Conservation (phyloP, 495 filamentous ascomycete species). For the Lasiosphaeria miniovina region DNA sequence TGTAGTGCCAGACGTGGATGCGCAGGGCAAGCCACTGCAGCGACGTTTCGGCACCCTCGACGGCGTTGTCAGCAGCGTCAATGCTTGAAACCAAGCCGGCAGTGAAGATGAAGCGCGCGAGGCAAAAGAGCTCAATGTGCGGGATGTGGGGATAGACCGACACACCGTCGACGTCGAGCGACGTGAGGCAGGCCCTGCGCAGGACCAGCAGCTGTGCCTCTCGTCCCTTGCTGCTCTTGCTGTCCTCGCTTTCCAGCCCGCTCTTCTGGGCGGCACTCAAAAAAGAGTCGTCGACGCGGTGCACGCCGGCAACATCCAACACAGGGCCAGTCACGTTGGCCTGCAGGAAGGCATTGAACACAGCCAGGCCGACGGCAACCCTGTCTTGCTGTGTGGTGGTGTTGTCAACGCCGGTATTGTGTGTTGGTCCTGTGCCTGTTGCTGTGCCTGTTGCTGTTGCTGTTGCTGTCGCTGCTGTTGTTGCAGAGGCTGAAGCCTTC, state of each 20-base stretch:
- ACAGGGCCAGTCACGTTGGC: conserved; percentile 88
- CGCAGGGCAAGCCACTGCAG: conserved; percentile 58
- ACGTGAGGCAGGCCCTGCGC: conserved; percentile 49
- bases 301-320: conserved; percentile 43
- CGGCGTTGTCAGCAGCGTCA: conserved; percentile 11
- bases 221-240: neutral
- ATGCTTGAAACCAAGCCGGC: conserved; percentile 23
- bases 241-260: conserved; percentile 12
- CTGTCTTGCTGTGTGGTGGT: conserved; percentile 41
- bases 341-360: conserved; percentile 83
- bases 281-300: conserved; percentile 29
- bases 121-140: conserved; percentile 72
- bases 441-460: neutral
- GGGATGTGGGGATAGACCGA: conserved; percentile 82
- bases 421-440: neutral
- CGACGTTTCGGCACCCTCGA: conserved; percentile 16
- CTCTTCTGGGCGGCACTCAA: neutral
- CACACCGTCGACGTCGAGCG: conserved; percentile 78
- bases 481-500: no score
- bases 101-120: conserved; percentile 69
- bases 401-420: conserved; percentile 49
- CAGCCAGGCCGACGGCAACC: conserved; percentile 62
- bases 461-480: neutral
- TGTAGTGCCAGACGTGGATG: conserved; percentile 82
- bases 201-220: neutral